Conservation (phyloP, 176 grass and related monocot genomes). For the Saccharum spontaneum region DNA sequence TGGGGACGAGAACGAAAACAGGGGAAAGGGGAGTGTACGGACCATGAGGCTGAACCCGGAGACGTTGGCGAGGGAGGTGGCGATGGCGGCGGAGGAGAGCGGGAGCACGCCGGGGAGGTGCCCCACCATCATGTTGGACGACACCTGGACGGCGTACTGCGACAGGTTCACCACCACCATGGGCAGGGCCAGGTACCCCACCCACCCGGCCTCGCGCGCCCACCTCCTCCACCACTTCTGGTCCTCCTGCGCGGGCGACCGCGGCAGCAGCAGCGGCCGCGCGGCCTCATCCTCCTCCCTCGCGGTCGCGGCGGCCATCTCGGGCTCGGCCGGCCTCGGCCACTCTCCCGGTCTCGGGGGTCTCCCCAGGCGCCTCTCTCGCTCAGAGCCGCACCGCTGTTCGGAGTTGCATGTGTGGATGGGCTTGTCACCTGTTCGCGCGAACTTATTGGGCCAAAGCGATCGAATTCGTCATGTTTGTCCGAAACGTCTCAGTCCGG, state of each 20-base stretch:
- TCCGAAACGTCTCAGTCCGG: too few relatives aligned
- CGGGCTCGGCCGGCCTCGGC: neutral
- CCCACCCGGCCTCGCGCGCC: conserved; percentile 24
- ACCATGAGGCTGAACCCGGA: conserved; percentile 98
- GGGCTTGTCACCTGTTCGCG: neutral
- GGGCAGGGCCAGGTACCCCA: conserved; percentile 59
- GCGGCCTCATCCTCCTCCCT: neutral
- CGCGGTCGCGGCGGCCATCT: neutral
- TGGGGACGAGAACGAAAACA: neutral
- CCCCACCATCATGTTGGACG: conserved; percentile 92
- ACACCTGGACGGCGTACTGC: conserved; percentile 68
- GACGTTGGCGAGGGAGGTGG: conserved; percentile 79
- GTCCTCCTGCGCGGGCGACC: neutral
- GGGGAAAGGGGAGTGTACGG: neutral
- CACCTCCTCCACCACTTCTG: neutral
- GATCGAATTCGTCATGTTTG: too few relatives aligned
- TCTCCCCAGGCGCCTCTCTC: neutral
- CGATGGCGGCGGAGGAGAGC: conserved; percentile 77
- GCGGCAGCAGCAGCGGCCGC: conserved; percentile 18
- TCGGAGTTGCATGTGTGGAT: neutral
- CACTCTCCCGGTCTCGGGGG: neutral
- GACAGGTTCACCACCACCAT: conserved; percentile 55
- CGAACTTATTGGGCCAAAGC: too few relatives aligned
- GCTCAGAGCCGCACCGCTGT: neutral
- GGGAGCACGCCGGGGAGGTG: conserved; percentile 80